Conservation (phyloP, 164 flowering plant species). For the Pachysandra terminalis region DNA sequence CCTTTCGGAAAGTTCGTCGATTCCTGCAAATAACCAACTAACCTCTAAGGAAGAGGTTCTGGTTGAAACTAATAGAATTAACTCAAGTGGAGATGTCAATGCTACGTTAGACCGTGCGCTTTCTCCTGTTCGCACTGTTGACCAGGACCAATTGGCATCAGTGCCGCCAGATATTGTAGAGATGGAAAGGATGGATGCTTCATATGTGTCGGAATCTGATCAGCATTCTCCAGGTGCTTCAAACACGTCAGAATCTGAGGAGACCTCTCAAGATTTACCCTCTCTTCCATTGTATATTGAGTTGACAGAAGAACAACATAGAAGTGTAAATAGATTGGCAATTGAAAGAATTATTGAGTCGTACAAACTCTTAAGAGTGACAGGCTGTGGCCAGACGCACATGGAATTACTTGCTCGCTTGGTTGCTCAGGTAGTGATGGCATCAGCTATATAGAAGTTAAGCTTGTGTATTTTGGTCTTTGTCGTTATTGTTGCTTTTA, state of each 20-base stretch:
- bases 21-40: conserved; percentile 27
- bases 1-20: conserved; percentile 24
- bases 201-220: conserved; percentile 40
- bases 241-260: conserved; percentile 47
- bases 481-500: not conserved
- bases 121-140: conserved; percentile 33
- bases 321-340: conserved; percentile 39
- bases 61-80: conserved; percentile 30
- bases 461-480: not conserved
- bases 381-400: conserved; percentile 46
- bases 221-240: conserved; percentile 43
- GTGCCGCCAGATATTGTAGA: conserved; percentile 22
- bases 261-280: conserved; percentile 54
- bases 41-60: conserved; percentile 30
- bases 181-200: conserved; percentile 31
- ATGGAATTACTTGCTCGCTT: conserved; percentile 82
- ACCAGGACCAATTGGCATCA: conserved; percentile 29
- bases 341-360: conserved; percentile 60
- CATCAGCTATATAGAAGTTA: not conserved
- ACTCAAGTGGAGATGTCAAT: conserved; percentile 23
- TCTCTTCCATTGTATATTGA: conserved; percentile 57
- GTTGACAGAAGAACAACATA: conserved; percentile 52
- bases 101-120: conserved; percentile 29
- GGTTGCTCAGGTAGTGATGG: conserved; percentile 68
- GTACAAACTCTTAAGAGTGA: conserved; percentile 29